Base-by-base conservation (phyloP, 768 basidiomycete genomes). In the Auriscalpium microsporum region DNA sequence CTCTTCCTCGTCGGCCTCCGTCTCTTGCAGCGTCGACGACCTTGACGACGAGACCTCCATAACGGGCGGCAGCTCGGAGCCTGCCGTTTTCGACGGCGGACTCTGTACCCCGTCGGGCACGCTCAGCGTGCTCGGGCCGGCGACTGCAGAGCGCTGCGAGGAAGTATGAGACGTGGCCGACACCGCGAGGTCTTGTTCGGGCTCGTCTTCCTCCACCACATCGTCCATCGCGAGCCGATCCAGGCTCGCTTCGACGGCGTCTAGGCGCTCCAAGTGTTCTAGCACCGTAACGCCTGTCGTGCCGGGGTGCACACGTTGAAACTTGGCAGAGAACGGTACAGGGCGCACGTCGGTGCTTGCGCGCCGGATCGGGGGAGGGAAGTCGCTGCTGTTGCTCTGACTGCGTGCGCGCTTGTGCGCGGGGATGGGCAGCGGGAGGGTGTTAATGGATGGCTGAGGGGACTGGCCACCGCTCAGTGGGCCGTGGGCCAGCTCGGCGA, bases 261-360 rank as follows among this genome's bases (percentile, higher is more conserved):
- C 91, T 47, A 94, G 70, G 47, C 87, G 82, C 65, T 94, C 91
- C 60, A 94, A 75, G 61, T 92, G 90, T 63, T 90, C 87, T 38
- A 94, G 75, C 48, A 93, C 84, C 10, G 83, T 86, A 23, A 93
- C 90, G 10, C 91, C 91, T 0, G 89, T 92, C 33, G 89, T 90
- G 38, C 87, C 88, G 47, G 89, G 89, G 64, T 90, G 87, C 36
- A 91, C 84, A 48, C 83, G 80, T 64, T 86, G 82, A 69, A 88
- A 87, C 70, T 90, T 91, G n/a, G 84, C 79, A 11, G 84, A 82
- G 67, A 92, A 90, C 4, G 89, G 87, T 13, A 92, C 85, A 0
- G 90, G 90, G 36, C 90, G 79, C 33, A 76, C 73, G 64, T 86
- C 82, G 11, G 81, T 81, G 36, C 84, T 84, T 44, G 76, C 76